Conservation (phyloP, 148 eudicot genomes). For the Fagopyrum homotropicum region DNA sequence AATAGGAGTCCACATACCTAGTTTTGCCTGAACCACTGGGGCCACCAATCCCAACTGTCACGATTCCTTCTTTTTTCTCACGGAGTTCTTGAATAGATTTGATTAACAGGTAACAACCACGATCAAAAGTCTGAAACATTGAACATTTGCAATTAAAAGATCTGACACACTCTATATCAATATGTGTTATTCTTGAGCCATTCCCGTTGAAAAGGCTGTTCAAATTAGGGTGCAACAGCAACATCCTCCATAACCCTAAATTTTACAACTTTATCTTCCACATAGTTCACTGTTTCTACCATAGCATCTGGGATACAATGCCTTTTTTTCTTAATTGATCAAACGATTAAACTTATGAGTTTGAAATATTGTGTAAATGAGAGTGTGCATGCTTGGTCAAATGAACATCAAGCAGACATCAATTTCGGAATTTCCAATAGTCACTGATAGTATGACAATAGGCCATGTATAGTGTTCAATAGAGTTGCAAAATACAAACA, state of each 20-base stretch:
- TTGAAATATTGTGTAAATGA: background rate
- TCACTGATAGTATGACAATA: background rate
- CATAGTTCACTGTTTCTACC: background rate
- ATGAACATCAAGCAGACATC: background rate
- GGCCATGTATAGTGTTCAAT: background rate
- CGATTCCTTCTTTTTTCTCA: conserved; percentile 73
- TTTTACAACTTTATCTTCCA: background rate
- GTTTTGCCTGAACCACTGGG: conserved; percentile 98
- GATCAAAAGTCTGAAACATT: conserved; percentile 74
- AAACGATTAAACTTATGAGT: background rate
- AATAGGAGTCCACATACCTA: conserved; percentile 37
- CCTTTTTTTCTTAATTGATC: background rate
- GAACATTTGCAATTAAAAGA: conserved; percentile 9
- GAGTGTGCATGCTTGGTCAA: background rate
- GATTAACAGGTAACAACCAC: conserved; percentile 84
- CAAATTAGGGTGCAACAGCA: background rate
- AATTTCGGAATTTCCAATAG: background rate
- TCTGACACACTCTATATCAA: background rate
- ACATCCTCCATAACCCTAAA: background rate
- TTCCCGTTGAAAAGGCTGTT: background rate
- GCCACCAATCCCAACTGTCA: conserved; percentile 96
- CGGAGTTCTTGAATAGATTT: conserved; percentile 96
- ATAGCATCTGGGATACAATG: background rate
- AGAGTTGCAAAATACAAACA: background rate
- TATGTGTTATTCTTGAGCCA: background rate